These are phyloP conservation scores for Musa itinerans DNA, from an alignment of 176 grass and related monocot species.

Conservation along the genomic window DNA sequence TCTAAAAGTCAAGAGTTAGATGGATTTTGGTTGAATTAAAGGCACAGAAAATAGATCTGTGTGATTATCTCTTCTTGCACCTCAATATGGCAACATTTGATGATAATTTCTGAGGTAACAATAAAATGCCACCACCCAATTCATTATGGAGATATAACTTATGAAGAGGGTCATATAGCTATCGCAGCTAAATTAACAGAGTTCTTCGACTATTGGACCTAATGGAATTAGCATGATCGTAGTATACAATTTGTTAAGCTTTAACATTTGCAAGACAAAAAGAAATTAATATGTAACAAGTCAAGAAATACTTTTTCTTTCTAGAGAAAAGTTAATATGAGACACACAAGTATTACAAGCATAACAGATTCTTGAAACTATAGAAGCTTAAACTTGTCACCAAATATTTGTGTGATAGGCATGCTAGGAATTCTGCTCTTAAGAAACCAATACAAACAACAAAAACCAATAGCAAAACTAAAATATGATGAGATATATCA, in stretches of 20 bases:
- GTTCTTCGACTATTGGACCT: neutral
- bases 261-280: neutral
- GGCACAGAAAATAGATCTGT: too few species aligned
- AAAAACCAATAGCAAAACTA: neutral
- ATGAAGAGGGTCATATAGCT: neutral
- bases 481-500: neutral
- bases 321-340: neutral
- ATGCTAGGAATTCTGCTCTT: neutral
- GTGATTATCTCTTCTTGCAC: too few species aligned
- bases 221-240: neutral
- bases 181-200: neutral
- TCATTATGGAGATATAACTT: neutral
- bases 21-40: too few species aligned
- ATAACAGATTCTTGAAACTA: neutral
- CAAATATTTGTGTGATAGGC: neutral
- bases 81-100: too few species aligned
- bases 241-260: neutral
- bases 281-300: neutral
- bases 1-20: too few species aligned
- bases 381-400: neutral
- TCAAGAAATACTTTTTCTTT: neutral
- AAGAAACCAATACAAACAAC: neutral
- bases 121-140: too few species aligned
- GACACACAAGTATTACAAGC: neutral
- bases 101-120: too few species aligned